Percentiles rank a stretch among this genome's conserved stretches.
Evolutionary conservation across 257 asterid genomes (phyloP).

Genomic region (Plantago ovata): DNA sequence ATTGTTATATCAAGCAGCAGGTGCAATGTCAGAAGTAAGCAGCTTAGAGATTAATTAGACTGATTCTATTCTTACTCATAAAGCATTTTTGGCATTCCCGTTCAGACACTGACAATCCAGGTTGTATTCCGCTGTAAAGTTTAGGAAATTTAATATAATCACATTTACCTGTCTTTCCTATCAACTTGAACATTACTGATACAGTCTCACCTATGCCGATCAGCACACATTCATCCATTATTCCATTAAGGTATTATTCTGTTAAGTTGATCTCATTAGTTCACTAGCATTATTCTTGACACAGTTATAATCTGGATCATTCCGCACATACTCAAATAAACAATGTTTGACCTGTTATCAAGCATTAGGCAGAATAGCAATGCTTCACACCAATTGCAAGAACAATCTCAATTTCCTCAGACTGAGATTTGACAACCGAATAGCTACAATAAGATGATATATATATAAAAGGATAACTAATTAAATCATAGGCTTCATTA

Average conservation of each 20-base stretch:
- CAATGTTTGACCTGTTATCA: background rate
- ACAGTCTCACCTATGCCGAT: background rate
- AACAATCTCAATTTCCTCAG: background rate
- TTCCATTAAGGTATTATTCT: background rate
- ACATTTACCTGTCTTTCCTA: background rate
- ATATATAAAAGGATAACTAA: background rate
- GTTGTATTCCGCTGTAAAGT: conserved; percentile 6
- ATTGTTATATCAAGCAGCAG: background rate
- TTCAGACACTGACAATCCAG: background rate
- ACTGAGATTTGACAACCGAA: too few relatives aligned
- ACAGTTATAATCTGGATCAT: background rate
- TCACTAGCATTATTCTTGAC: background rate
- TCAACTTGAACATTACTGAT: background rate
- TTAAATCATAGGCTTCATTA: background rate
- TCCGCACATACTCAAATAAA: background rate
- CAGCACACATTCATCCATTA: too few relatives aligned
- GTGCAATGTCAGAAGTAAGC: conserved; percentile 5
- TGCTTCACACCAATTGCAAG: background rate
- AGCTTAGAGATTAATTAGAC: background rate
- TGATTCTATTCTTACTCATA: background rate
- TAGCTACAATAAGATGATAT: background rate
- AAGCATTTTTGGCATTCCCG: too few relatives aligned
- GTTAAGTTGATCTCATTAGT: background rate
- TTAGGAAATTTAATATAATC: conserved; percentile 3
- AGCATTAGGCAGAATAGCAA: background rate